Base-by-base conservation (phyloP, 805 yeast genomes). In the Brettanomyces naardenensis region DNA sequence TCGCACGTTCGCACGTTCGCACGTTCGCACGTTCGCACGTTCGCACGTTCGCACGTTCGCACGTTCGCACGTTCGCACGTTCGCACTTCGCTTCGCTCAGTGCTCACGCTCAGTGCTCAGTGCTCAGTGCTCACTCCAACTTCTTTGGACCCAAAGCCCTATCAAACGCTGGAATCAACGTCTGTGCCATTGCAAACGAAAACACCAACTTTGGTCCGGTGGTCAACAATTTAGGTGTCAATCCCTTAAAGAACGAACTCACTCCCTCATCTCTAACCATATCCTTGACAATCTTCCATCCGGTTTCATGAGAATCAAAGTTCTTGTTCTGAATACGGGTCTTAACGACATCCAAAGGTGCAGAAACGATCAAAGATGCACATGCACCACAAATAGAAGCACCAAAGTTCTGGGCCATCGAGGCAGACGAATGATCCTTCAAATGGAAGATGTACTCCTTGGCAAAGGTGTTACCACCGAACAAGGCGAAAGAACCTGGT, bases 401-500 rank as follows among this genome's bases (percentile, higher is more conserved):
- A 41, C 90, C 73, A 53, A 92, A 89, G 71, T 92, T 92, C 67
- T 92, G 97, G 35, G 73, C 51, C 97, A 97, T 90, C 14, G 97
- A 83, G 31, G 98, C 98, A 44, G 77, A 62, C 25, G 89, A 71
- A 69, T 92, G 88, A 66, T 92, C 98, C 49, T 69, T 57, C 53
- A 92, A 72, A 13, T 89, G 89, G 52, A 87, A 78, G 43, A 92
- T 75, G 67, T 86, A 92, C 66, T 92, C 99, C 68, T 92, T 92
- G 44, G 98, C 97, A 59, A 92, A 92, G 13, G 99, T 95, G 58
- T 90, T 88, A 66, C 97, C 99, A 51, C 99, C 99, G 51, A 92
- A 92, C 41, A 92, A 70, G 14, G 97, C 95, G 58, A 92, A 92
- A 2, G 96, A 87, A 43, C 99, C 99, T 28, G 99, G 99, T 2